Evolutionary conservation across 352 stramenopile species (phyloP), one percentile per base, ranked within the genome.

Genomic region (Phytopythium cucurbitacearum): DNA sequence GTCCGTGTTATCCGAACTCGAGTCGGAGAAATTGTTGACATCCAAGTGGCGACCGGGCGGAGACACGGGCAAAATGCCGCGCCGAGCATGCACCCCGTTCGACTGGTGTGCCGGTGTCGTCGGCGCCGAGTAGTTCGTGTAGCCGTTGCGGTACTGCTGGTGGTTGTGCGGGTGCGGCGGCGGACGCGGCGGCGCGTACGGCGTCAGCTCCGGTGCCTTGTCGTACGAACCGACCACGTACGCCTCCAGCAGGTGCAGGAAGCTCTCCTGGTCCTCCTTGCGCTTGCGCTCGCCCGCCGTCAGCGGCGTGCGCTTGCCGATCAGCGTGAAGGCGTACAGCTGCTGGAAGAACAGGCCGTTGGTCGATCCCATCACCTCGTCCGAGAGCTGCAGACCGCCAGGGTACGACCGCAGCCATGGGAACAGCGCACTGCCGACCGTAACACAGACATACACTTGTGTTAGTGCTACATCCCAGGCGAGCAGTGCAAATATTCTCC

Each of bases 261-360:
- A 91, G 0, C 69, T 45, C 7, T 87, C 79, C n/a, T 84, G 55
- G 49, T 81, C 76, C 9, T 89, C 59, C 41, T 86, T 76, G 51
- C 85, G 57, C 35, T 84, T 83, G 12, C 67, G 69, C 51, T 82
- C 64, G 7, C 60, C 62, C 13, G 62, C 75, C 11, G 61, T 65
- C 40, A 73, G 53, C 2, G 74, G 69, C 15, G 69, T 80, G 5
- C 73, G 72, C 38, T 84, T 82, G 2, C 80, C 83, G 49, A 93
- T 87, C 16, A 91, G 48, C 11, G 76, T 86, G 57, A 89, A 91
- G 7, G 83, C 83, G 56, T 91, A 90, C 2, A 93, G 60, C 56
- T 93, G 83, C 65, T 93, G 83, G 67, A 91, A 93, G 52, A 93
- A 93, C 6, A 93, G 64, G 0, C 78, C 81, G 48, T 90, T 85